A percentile compares a stretch with the other conserved stretches of the same genome.
phyloP scores from a whole-genome alignment of 169 alveolate species.

The Cryptosporidium meleagridis region DNA sequence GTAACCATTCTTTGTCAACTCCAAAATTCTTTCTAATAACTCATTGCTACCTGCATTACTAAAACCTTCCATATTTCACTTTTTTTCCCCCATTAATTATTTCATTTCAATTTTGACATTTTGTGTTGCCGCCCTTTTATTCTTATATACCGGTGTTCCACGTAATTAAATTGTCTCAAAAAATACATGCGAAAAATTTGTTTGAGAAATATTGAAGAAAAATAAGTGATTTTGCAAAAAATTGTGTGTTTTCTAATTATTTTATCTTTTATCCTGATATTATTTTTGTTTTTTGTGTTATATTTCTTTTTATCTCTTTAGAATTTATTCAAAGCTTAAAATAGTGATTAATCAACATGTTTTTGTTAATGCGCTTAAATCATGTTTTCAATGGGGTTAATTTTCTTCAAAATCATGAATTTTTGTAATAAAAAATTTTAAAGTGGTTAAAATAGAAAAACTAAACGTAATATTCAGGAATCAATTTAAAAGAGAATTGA shows the following conservation, averaged over 20 bases:
- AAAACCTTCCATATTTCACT: not conserved
- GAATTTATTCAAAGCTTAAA: not conserved
- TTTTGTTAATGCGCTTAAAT: not conserved
- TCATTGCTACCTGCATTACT: constrained; percentile 18
- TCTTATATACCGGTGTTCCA: not conserved
- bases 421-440: not conserved
- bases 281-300: not conserved
- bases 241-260: too few relatives aligned
- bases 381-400: not conserved
- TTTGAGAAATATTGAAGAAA: not conserved
- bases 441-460: not conserved
- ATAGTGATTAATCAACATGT: not conserved
- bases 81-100: not conserved
- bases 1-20: constrained; percentile 18
- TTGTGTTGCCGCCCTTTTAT: not conserved
- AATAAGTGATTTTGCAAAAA: not conserved
- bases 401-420: not conserved
- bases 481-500: not conserved
- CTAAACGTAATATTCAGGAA: not conserved
- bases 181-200: not conserved
- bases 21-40: constrained; percentile 17
- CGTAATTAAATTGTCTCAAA: constrained; percentile 2
- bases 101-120: not conserved
- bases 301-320: not conserved
- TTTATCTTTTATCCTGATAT: not conserved